These are phyloP conservation scores for Diaporthe longicolla DNA, from an alignment of 2,329 filamentous ascomycete species.

Conservation along the genomic window DNA sequence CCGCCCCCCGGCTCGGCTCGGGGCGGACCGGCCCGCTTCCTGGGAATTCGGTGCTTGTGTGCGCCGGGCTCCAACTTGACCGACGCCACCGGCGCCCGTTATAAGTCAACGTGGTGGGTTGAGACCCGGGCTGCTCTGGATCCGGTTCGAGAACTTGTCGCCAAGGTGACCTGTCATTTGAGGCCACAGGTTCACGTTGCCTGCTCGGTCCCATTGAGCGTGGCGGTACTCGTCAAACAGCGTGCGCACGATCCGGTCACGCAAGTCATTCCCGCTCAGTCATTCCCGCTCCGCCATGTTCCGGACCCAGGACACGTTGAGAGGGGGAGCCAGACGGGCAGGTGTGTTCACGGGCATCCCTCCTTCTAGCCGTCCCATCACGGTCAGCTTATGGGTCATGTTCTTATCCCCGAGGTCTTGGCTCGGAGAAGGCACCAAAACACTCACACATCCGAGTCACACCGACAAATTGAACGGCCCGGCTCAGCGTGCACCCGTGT, in stretches of 20 bases:
- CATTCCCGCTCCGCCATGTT: not conserved
- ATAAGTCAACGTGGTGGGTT: not conserved
- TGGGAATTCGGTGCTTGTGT: not conserved
- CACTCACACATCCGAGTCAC: not conserved
- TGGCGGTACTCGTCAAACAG: no score
- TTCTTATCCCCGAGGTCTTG: not conserved
- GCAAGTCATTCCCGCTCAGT: not conserved
- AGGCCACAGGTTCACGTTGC: not conserved
- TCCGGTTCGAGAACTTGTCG: not conserved
- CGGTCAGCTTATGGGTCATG: not conserved
- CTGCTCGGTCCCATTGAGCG: not conserved
- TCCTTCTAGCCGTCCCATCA: not conserved
- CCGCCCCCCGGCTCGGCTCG: slow-evolving; percentile 13
- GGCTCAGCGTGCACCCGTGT: not conserved
- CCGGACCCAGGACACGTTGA: not conserved
- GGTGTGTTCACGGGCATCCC: no score
- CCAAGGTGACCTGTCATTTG: not conserved
- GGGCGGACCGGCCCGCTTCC: slow-evolving; percentile 26
- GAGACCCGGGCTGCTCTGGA: not conserved
- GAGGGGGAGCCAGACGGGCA: not conserved
- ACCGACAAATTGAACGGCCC: not conserved
- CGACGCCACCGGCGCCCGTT: not conserved
- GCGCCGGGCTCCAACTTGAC: not conserved
- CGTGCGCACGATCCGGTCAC: not conserved
- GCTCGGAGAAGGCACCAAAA: not conserved